Base-by-base conservation (phyloP, 2,329 filamentous ascomycete genomes). In the Clonostachys chloroleuca region DNA sequence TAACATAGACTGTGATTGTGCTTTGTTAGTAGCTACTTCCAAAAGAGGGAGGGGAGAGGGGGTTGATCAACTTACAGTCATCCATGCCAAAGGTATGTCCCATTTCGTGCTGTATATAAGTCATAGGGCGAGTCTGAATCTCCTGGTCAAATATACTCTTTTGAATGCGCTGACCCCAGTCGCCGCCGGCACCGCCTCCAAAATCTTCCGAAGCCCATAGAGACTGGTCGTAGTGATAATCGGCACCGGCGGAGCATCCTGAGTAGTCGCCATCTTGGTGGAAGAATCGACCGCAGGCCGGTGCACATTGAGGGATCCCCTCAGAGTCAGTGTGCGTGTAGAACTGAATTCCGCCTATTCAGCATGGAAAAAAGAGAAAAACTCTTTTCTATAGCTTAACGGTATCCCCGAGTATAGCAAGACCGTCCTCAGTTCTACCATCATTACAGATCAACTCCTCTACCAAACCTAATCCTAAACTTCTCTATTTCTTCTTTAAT, bases 141-240 rank as follows among this genome's bases (percentile, higher is more conserved):
- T 59, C 57, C 16, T 58, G 45, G 57, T 74, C 59, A 51, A 73
- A 72, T 54, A 72, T 72, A 49, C 73, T 69, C 8, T 59, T 61
- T 2, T 64, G 70, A 18, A 74, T 59, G 5, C 68, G 57, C 53
- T 74, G 68, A 14, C n/a, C n/a, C n/a, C n/a, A n/a, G n/a, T n/a
- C n/a, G n/a, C n/a, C n/a, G n/a, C n/a, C n/a, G n/a, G n/a, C 63
- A 48, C 72, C 70, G 20, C 72, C 72, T 3, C 50, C 18, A 50
- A 75, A 62, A 7, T 69, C 70, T 20, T 69, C 67, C 0, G 71
- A 73, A n/a, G 75, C 61, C 72, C 72, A 75, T 42, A 75, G 64
- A 6, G 65, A 69, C 54, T 70, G 59, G 52, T 74, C 68, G 51
- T 74, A 75, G 56, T 72, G 70, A 14, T 61, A 55, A 30, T 52